Evolutionary conservation across 2,329 filamentous ascomycete genomes (phyloP), one percentile per base, ranked within the genome.

Genomic region (Fusarium neocosmosporiellum): DNA sequence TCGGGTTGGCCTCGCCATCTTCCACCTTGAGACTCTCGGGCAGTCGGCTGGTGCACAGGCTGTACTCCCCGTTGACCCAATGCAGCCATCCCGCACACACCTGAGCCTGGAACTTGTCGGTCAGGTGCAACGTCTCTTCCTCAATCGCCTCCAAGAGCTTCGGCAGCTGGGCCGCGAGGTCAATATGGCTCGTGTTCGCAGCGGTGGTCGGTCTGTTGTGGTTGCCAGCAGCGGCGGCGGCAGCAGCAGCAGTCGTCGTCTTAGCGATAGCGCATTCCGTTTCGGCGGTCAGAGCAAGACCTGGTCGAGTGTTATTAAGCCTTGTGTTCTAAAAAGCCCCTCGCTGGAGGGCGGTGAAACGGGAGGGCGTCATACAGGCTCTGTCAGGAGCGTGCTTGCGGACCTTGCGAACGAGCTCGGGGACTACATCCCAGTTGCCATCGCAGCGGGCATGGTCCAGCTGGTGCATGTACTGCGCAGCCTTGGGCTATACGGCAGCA

Each of bases 331-430:
- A 48, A 59, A 36, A 18, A 22, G 20, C 16, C 41, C 50, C 53
- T 65, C 59, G 57, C n/a, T 18, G 33, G 59, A 59, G 31, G 55
- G 64, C 63, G 55, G 59, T 48, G 55, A 34, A 50, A 60, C 10
- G 27, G 46, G 48, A 60, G 65, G 22, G 54, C 16, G 72, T 80
- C 90, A 77, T 92, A 98, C 96, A 98, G 83, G 90, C 89, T 82
- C 94, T 90, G 69, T 93, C 90, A 43, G 95, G 92, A 77, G 95
- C 94, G 88, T 99, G 96, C 83, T 99, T 98, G 79, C 93, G 93
- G 78, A 98, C 89, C 84, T 99, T 99, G 81, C 96, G 91, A 78
- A 96, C 92, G 72, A 97, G 88, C 84, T 98, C 96, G 29, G 94
- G 94, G 33, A 98, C 89, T 33, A 93, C 90, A 75, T 91, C 87